A percentile compares a stretch with the other conserved stretches of the same genome.
phyloP scores from a whole-genome alignment of 768 basidiomycete genomes.

The Pleurotus giganteus region DNA sequence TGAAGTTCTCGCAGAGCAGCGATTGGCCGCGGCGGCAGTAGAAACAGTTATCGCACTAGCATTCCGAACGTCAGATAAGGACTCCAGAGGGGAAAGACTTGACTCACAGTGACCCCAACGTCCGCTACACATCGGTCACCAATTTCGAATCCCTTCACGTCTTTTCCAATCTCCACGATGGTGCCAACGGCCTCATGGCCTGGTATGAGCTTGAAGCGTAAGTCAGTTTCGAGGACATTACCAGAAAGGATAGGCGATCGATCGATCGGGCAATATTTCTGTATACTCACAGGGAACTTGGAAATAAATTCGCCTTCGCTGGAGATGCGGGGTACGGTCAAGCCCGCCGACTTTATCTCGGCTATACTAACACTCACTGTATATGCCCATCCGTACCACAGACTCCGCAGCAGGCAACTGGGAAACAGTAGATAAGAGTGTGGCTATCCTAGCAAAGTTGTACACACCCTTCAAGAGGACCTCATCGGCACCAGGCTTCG shows the following conservation, averaged over 20 bases:
- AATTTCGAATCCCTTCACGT: constrained; percentile 55
- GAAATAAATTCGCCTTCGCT: constrained; percentile 13
- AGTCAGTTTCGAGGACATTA: not conserved
- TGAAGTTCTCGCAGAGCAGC: constrained; percentile 83
- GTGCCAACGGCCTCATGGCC: constrained; percentile 10
- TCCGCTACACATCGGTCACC: constrained; percentile 72
- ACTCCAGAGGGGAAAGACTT: constrained; percentile 11
- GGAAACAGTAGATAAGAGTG: constrained; percentile 3
- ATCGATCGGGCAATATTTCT: constrained; percentile 8
- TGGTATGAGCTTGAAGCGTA: constrained; percentile 9
- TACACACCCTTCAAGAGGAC: constrained; percentile 68
- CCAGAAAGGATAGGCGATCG: constrained; percentile 7
- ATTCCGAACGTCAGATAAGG: not conserved
- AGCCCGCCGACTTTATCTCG: constrained; percentile 32
- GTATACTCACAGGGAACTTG: constrained; percentile 11
- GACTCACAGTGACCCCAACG: constrained; percentile 47
- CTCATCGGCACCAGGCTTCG: constrained; percentile 63
- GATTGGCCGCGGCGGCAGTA: constrained; percentile 84
- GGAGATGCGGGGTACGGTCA: not conserved
- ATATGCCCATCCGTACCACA: constrained; percentile 66
- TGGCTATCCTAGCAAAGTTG: not conserved
- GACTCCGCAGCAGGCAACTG: constrained; percentile 33
- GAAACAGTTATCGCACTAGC: constrained; percentile 80
- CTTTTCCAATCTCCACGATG: constrained; percentile 36
- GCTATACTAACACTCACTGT: constrained; percentile 24